These are phyloP conservation scores for Rubroshorea leprosula DNA, from an alignment of 345 rosid genomes.

Conservation along the genomic window DNA sequence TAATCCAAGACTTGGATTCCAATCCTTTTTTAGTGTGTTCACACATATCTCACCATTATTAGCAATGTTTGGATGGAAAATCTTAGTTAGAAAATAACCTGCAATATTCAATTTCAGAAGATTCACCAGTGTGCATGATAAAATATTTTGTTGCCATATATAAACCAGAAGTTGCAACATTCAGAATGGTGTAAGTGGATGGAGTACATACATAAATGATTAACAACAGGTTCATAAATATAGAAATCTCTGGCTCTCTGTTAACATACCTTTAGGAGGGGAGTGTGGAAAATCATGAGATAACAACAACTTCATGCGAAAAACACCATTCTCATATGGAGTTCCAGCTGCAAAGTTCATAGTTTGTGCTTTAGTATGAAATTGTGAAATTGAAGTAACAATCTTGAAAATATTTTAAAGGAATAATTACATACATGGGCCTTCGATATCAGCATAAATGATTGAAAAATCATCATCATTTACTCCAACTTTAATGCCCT, in stretches of 20 bases:
- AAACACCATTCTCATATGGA: conserved; percentile 93
- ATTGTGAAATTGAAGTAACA: conserved; percentile 31
- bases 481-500: conserved; percentile 94
- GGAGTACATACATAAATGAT: conserved; percentile 57
- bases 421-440: conserved; percentile 74
- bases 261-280: conserved; percentile 82
- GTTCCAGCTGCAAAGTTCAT: conserved; percentile 71
- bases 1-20: conserved; percentile 97
- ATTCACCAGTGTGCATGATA: conserved; percentile 53
- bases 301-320: conserved; percentile 88
- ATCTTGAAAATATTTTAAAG: conserved; percentile 26
- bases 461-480: conserved; percentile 88
- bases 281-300: conserved; percentile 87
- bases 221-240: conserved; percentile 27
- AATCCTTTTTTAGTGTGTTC: conserved; percentile 87
- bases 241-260: conserved; percentile 42
- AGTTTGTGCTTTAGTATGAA: conserved; percentile 16
- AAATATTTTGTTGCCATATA: conserved; percentile 9
- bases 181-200: conserved; percentile 8
- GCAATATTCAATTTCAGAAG: conserved; percentile 10
- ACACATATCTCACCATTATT: conserved; percentile 94
- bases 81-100: conserved; percentile 97
- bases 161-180: not conserved
- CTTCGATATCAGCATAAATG: conserved; percentile 97
- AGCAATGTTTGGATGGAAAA: conserved; percentile 95